Evolutionary conservation across 768 basidiomycete species (phyloP).

Genomic region (Lanmaoa rubissima): DNA sequence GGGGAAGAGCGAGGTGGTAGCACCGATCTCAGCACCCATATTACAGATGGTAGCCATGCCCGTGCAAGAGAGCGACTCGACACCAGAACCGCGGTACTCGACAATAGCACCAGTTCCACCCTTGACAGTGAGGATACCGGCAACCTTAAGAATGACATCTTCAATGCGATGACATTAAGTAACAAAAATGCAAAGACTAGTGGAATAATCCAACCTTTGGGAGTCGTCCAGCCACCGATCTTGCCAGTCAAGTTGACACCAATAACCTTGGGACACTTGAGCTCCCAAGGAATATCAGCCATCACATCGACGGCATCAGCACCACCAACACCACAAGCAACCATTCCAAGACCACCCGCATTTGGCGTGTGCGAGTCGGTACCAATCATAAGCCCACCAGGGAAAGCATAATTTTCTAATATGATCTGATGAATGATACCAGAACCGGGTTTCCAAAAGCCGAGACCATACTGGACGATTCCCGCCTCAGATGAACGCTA

Average conservation of each 20-base stretch:
- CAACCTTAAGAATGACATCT: slow-evolving; percentile 99
- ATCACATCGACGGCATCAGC: slow-evolving; percentile 99
- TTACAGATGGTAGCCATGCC: slow-evolving; percentile 99
- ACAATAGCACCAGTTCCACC: slow-evolving; percentile 99
- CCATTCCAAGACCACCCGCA: slow-evolving; percentile 98
- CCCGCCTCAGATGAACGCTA: not conserved
- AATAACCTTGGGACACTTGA: slow-evolving; percentile 99
- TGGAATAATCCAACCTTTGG: slow-evolving; percentile 65
- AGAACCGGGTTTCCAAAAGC: slow-evolving; percentile 99
- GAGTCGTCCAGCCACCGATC: slow-evolving; percentile 95
- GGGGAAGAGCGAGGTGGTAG: slow-evolving; percentile 98
- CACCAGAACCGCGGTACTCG: slow-evolving; percentile 93
- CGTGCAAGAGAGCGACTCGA: slow-evolving; percentile 94
- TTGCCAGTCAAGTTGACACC: slow-evolving; percentile 96
- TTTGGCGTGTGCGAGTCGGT: slow-evolving; percentile 99
- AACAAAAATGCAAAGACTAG: not conserved
- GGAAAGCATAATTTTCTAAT: slow-evolving; percentile 99
- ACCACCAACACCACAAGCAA: slow-evolving; percentile 99
- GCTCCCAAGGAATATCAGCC: slow-evolving; percentile 97
- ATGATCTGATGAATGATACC: slow-evolving; percentile 99
- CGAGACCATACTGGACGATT: slow-evolving; percentile 80
- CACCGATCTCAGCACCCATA: slow-evolving; percentile 99
- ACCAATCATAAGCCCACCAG: slow-evolving; percentile 99
- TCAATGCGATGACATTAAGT: slow-evolving; percentile 9
- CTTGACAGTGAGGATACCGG: slow-evolving; percentile 98